A percentile compares a stretch with the other conserved stretches of the same genome.
phyloP scores from a whole-genome alignment of 1,139 yeast genomes.

The Yamadazyma dushanensis region DNA sequence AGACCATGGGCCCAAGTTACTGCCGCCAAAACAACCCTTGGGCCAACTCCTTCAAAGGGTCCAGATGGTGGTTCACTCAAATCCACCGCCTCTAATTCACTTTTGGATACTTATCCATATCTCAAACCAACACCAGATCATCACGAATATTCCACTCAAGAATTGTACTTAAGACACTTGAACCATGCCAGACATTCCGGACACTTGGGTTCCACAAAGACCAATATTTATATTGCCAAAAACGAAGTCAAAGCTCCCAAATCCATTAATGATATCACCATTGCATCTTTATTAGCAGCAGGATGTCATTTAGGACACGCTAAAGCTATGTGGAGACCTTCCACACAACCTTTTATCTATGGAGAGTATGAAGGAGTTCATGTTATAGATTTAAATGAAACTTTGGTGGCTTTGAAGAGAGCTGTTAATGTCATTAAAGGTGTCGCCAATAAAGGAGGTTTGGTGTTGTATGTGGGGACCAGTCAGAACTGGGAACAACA shows the following conservation, averaged over 20 bases:
- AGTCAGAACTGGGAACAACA: slow-evolving; percentile 67
- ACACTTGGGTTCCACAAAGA: slow-evolving; percentile 64
- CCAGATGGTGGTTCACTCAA: slow-evolving; percentile 13
- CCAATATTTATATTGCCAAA: slow-evolving; percentile 68
- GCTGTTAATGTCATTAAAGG: slow-evolving; percentile 82
- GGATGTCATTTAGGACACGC: slow-evolving; percentile 96
- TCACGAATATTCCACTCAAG: slow-evolving; percentile 66
- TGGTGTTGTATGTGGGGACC: slow-evolving; percentile 83
- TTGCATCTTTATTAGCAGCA: slow-evolving; percentile 77
- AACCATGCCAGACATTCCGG: slow-evolving; percentile 50
- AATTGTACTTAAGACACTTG: slow-evolving; percentile 70
- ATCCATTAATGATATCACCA: slow-evolving; percentile 54
- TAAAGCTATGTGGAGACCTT: slow-evolving; percentile 74
- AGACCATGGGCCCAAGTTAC: slow-evolving; percentile 36
- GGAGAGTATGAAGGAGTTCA: slow-evolving; percentile 90
- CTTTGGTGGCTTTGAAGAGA: slow-evolving; percentile 69
- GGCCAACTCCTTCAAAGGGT: slow-evolving; percentile 6
- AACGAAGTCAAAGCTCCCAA: slow-evolving; percentile 63
- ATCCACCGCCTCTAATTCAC: slow-evolving; percentile 33
- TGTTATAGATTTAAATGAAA: slow-evolving; percentile 84
- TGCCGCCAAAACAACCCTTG: slow-evolving; percentile 8
- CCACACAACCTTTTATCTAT: slow-evolving; percentile 82
- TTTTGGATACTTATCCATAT: slow-evolving; percentile 37
- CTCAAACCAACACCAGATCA: slow-evolving; percentile 47
- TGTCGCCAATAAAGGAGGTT: slow-evolving; percentile 80